These are phyloP conservation scores for Salix arbutifolia DNA, from an alignment of 345 rosid species.

Conservation along the genomic window DNA sequence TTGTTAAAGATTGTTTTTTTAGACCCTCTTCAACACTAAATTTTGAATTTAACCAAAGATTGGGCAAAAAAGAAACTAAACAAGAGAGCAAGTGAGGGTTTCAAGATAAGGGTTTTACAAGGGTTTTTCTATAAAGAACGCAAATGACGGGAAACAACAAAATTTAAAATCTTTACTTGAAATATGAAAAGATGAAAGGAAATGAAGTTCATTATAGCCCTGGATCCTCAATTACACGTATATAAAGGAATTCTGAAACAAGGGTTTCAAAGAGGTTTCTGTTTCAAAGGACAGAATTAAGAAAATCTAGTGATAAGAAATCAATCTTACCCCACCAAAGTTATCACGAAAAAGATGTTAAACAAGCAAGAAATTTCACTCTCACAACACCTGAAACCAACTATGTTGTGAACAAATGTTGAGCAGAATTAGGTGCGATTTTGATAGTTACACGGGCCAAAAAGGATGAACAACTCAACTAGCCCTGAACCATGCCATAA, in stretches of 20 bases:
- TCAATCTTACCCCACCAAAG: conserved; percentile 7
- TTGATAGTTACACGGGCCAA: not conserved
- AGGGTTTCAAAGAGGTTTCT: conserved; percentile 7
- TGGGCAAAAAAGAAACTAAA: not conserved
- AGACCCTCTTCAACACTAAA: not conserved
- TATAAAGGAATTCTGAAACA: not conserved
- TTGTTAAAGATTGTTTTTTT: conserved; percentile 4
- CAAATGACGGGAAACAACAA: not conserved
- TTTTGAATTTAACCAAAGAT: not conserved
- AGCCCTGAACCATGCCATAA: not conserved
- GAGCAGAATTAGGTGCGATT: not conserved
- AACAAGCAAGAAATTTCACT: not conserved
- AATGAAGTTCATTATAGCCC: not conserved
- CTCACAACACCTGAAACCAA: not conserved
- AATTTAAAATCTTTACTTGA: not conserved
- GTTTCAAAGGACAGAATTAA: not conserved
- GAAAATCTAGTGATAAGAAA: not conserved
- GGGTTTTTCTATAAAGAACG: conserved; percentile 4
- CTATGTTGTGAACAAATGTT: not conserved
- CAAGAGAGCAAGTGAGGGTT: not conserved
- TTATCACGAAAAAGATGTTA: not conserved
- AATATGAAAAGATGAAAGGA: not conserved
- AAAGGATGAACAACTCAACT: not conserved
- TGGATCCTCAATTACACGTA: not conserved
- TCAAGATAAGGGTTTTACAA: conserved; percentile 9